A percentile compares a stretch with the other conserved stretches of the same genome.
phyloP scores from a whole-genome alignment of 306 rosid genomes.

The Malus asiatica region DNA sequence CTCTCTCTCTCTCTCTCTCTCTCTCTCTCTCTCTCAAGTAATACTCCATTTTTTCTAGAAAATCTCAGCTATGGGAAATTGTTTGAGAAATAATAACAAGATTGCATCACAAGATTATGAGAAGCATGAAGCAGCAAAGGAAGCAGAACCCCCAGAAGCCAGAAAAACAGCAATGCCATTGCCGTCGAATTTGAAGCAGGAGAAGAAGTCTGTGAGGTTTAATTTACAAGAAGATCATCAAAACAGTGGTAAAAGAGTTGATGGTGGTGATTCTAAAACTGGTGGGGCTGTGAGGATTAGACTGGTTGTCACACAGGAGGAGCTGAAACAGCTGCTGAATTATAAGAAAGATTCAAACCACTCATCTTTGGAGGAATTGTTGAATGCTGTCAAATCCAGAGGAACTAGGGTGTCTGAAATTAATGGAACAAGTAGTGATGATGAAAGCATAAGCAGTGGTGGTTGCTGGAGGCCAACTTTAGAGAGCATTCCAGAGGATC shows the following conservation, averaged over 20 bases:
- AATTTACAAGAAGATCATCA: constrained; percentile 8
- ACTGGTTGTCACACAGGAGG: constrained; percentile 63
- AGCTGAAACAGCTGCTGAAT: constrained; percentile 52
- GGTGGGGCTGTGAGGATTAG: constrained; percentile 62
- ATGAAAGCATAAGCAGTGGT: constrained; percentile 6
- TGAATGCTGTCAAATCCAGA: constrained; percentile 41
- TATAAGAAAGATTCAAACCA: constrained; percentile 16
- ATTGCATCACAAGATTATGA: constrained; percentile 36
- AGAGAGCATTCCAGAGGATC: constrained; percentile 61
- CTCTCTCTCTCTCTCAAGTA: neutral
- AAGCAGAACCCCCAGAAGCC: neutral
- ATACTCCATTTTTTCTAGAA: neutral
- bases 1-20: constrained; percentile 10
- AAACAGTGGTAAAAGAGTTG: neutral
- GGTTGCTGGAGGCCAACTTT: constrained; percentile 54
- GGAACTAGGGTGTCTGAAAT: constrained; percentile 37
- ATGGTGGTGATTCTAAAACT: constrained; percentile 19
- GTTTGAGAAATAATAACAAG: constrained; percentile 35
- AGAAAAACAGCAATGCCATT: neutral
- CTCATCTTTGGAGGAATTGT: constrained; percentile 46
- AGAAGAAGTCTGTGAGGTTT: constrained; percentile 24
- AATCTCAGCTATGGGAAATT: constrained; percentile 58
- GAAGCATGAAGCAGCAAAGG: neutral
- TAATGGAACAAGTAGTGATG: constrained; percentile 1
- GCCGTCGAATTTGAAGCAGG: neutral